Evolutionary conservation across 148 eudicot species (phyloP), one percentile per base, ranked within the genome.

Genomic region (Chenopodium berlandieri): DNA sequence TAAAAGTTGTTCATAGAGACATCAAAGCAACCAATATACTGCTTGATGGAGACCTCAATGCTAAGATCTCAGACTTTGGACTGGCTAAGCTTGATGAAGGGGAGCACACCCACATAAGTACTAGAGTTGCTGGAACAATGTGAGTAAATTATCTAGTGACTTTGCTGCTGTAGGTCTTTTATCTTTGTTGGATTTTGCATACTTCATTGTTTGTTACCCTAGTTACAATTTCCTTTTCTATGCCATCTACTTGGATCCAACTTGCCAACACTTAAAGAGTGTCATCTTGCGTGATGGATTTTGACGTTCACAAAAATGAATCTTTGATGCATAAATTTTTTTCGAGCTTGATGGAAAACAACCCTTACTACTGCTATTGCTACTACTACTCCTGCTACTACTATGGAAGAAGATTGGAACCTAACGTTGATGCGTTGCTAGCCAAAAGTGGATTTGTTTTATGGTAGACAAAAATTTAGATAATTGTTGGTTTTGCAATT

Each of bases 111-210:
- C 86, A 84, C 75, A 81, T 84, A 46, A 83, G 85, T 70, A 83
- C 85, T 58, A 84, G 86, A 79, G 86, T 84, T 79, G 86, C 86
- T 19, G 86, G 86, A 71, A 84, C 86, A 70, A 84, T 84, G 86
- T 83, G 68, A 83, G 85, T 56, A 32, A 2, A 32, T 62, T 78
- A 27, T 73, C 40, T 64, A 27, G 13, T 37, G 82, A 72, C 64
- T 50, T 72, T 1, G 46, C 47, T 50, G 6, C 23, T 20, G 50
- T 23, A 34, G 20, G 20, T 46, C 60, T 60, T 31, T 22, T 40
- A 22, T 19, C 40, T 75, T 67, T 67, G 7, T 67, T 30, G 14
- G 71, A 56, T 17, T 56, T 56, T 50, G 56, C 56, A 11, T 13
- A 19, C 62, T 11, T 12, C 4, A 56, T 56, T 56, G 62, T 19